Percentiles rank a stretch among this genome's conserved stretches.
Evolutionary conservation across 2,329 filamentous ascomycete genomes (phyloP).

Genomic region (Iodosphaeria phyllophila): DNA sequence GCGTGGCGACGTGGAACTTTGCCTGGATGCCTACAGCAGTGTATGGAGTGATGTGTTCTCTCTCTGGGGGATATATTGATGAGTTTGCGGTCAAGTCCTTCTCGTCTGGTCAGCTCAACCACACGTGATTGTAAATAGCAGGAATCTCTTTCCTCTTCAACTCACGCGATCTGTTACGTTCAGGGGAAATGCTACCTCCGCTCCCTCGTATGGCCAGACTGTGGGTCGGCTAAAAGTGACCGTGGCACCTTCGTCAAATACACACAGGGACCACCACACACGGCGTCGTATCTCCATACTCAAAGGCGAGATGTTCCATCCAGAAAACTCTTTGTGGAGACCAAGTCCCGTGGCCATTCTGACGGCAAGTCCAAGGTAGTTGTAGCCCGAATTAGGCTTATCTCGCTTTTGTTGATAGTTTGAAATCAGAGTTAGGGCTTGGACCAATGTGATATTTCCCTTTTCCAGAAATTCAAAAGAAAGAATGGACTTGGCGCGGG

Average conservation of each 20-base stretch:
- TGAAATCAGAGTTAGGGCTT: slow-evolving; percentile 12
- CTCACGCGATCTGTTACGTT: slow-evolving; percentile 9
- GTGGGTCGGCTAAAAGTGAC: slow-evolving; percentile 17
- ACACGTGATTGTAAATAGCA: neutral
- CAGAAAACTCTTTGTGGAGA: slow-evolving; percentile 23
- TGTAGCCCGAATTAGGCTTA: slow-evolving; percentile 30
- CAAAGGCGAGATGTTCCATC: slow-evolving; percentile 11
- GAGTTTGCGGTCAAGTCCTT: slow-evolving; percentile 16
- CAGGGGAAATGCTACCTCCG: slow-evolving; percentile 8
- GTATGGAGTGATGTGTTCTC: slow-evolving; percentile 21
- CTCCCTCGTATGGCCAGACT: slow-evolving; percentile 8
- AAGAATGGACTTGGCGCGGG: slow-evolving; percentile 3
- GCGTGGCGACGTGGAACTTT: slow-evolving; percentile 23
- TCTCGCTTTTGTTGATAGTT: slow-evolving; percentile 25
- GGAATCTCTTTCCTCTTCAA: neutral
- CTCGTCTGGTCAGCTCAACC: neutral
- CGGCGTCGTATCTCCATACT: slow-evolving; percentile 15
- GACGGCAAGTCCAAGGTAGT: slow-evolving; percentile 26
- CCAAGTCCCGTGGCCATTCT: slow-evolving; percentile 29
- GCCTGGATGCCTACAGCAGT: slow-evolving; percentile 23
- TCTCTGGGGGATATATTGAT: slow-evolving; percentile 14
- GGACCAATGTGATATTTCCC: slow-evolving; percentile 13
- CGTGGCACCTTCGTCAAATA: slow-evolving; percentile 24
- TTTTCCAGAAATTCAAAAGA: slow-evolving; percentile 11
- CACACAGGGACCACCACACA: slow-evolving; percentile 19